phyloP scores from a whole-genome alignment of 164 flowering plant species.

The Tetracentron sinense region DNA sequence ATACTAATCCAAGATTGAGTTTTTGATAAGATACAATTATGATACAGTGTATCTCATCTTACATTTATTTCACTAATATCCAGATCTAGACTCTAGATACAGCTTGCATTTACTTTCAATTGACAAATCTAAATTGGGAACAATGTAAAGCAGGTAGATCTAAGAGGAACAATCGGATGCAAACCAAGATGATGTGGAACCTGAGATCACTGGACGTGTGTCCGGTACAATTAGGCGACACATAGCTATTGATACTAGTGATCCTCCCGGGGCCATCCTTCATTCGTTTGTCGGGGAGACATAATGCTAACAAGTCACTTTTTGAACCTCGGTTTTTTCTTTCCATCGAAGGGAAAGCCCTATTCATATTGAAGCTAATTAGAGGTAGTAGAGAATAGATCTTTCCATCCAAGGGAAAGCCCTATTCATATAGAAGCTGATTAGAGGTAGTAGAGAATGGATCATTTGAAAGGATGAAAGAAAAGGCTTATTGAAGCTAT shows the following conservation, averaged over 20 bases:
- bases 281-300: constrained; percentile 93
- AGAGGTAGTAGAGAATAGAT: too few relatives aligned
- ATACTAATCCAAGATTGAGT: too few relatives aligned
- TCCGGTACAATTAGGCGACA: constrained; percentile 70
- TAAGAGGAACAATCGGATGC: constrained; percentile 39
- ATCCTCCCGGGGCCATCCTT: constrained; percentile 84
- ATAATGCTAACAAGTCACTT: constrained; percentile 55
- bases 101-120: not conserved
- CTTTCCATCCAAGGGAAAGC: too few relatives aligned
- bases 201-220: constrained; percentile 65
- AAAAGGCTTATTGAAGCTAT: too few relatives aligned
- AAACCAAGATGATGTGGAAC: constrained; percentile 47
- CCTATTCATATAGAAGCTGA: too few relatives aligned
- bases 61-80: too few relatives aligned
- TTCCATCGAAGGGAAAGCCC: too few relatives aligned
- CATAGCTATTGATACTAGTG: constrained; percentile 76
- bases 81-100: not conserved
- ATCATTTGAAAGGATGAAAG: too few relatives aligned
- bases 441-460: too few relatives aligned
- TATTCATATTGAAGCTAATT: too few relatives aligned
- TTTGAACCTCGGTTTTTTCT: not conserved
- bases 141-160: constrained; percentile 46
- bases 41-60: too few relatives aligned
- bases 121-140: not conserved
- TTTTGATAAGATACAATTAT: too few relatives aligned